Conservation (phyloP, 106 monocot species). For the Amphibolis antarctica region DNA sequence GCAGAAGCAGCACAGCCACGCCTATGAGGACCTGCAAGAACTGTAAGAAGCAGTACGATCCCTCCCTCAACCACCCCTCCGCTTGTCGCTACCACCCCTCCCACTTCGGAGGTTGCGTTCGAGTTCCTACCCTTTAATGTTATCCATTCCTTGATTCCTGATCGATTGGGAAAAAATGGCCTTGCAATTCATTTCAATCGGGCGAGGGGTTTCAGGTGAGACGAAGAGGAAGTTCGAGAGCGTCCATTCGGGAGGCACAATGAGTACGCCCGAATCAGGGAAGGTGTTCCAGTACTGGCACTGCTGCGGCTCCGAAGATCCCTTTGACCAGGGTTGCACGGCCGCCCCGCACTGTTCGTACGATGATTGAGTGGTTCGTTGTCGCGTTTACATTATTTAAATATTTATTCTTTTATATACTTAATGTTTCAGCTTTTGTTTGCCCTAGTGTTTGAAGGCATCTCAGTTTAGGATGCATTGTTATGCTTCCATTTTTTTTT, state of each 20-base stretch:
- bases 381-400: no score
- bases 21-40: conserved; percentile 70
- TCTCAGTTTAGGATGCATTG: no score
- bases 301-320: conserved; percentile 89
- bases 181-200: no score
- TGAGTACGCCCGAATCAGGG: conserved; percentile 74
- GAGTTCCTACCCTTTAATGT: no score
- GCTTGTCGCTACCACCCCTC: conserved; percentile 81
- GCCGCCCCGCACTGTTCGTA: conserved; percentile 71
- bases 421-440: no score
- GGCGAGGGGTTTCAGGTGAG: conserved; percentile 31
- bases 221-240: conserved; percentile 95
- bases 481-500: no score
- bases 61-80: conserved; percentile 44
- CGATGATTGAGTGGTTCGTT: conserved; percentile 35
- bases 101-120: conserved; percentile 66
- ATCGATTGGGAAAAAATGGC: no score
- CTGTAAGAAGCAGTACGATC: conserved; percentile 71
- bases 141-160: no score
- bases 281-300: conserved; percentile 85
- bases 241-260: conserved; percentile 72
- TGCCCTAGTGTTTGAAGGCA: no score
- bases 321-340: conserved; percentile 77
- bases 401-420: no score
- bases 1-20: not conserved